Base-by-base conservation (phyloP, 352 stramenopile species). In the Phytopythium kandeliae region DNA sequence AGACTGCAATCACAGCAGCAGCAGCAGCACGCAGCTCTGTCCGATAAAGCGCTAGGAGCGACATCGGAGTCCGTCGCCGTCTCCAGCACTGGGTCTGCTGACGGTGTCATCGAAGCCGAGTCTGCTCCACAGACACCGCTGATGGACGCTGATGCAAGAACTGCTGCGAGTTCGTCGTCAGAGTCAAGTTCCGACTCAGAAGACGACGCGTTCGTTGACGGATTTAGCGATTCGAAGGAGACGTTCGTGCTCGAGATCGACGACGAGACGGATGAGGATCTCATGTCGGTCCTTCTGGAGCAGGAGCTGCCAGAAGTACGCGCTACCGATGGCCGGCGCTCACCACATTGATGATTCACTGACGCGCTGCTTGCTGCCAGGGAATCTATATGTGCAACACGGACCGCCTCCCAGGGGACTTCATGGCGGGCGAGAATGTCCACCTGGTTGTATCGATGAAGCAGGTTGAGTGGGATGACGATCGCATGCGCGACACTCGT, bases 211-310 rank as follows among this genome's bases (percentile, higher is more conserved):
- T 86, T 89, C 22, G 62, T 77, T 0, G 79, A 93, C 48, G 76
- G 76, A 2, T 86, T 85, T 48, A 89, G 83, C 41, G 83, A 93
- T 56, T 88, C 77, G 16, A 90, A 89, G 46, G 67, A 91, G 35
- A 91, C 86, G 16, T 96, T 95, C 60, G 83, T 96, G 6, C 59
- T 96, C 22, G 85, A 96, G 51, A 93, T 97, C 34, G 89, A 97
- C 48, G 89, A 97, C 53, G 89, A 96, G 65, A 95, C 86, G 0
- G 88, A 97, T 48, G 89, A 96, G 76, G 88, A 97, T 51, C 57
- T 95, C 6, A 94, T 96, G 85, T 94, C 89, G 4, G 88, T 95
- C 3, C 51, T 97, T 8, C 69, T 97, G 8, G 85, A 96, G 55
- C 84, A 96, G 46, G 79, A 89, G 43, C 57, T 94, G 5, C 80